A percentile compares a stretch with the other conserved stretches of the same genome.
Conservation (phyloP, 495 filamentous ascomycete species). For the Penicillium coprophilum region DNA sequence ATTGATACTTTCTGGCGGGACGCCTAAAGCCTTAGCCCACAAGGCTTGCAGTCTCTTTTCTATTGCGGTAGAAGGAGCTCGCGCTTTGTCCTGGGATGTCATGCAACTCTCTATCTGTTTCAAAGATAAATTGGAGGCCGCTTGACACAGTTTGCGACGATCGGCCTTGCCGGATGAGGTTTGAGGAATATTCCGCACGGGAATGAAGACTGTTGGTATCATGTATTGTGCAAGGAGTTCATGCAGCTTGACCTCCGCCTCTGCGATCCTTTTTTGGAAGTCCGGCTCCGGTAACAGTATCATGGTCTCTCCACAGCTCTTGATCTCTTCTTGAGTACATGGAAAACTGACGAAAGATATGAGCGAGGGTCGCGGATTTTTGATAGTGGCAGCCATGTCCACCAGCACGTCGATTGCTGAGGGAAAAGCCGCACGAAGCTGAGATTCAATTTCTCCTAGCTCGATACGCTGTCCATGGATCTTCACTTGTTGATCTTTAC, state of each 20-base stretch:
- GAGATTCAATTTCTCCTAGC: background rate
- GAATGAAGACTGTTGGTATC: background rate
- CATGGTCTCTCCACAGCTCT: background rate
- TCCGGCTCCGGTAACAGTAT: background rate
- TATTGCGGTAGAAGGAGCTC: background rate
- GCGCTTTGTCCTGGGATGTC: background rate
- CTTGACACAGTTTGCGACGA: background rate
- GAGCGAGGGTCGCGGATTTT: background rate
- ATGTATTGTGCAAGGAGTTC: background rate
- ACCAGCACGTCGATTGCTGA: background rate
- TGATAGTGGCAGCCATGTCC: background rate
- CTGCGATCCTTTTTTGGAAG: background rate
- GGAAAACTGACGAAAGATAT: background rate
- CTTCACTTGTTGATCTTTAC: conserved; percentile 70
- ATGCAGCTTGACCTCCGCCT: background rate
- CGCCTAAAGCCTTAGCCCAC: background rate
- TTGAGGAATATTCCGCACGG: background rate
- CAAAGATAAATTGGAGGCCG: background rate
- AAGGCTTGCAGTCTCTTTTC: background rate
- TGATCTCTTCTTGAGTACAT: background rate
- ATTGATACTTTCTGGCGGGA: background rate
- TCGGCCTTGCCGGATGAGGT: background rate
- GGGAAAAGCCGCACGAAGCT: background rate
- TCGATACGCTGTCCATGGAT: conserved; percentile 67
- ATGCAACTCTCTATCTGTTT: background rate